Evolutionary conservation across 441 rosid genomes (phyloP), one percentile per base, ranked within the genome.

Genomic region (Biscutella auriculata): DNA sequence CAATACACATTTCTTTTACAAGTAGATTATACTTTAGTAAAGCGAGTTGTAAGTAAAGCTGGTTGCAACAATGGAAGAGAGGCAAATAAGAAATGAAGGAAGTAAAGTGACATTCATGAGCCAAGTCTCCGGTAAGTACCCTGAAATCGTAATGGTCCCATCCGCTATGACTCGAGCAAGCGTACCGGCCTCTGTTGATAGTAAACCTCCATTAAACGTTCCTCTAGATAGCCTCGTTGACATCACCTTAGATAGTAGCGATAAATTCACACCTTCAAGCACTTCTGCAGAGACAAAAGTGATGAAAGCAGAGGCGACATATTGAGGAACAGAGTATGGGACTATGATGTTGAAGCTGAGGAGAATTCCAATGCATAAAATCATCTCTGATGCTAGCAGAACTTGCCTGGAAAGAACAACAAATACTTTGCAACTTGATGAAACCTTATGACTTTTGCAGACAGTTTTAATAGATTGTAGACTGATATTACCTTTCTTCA

Each of bases 121-220:
- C 69, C 62, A 59, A 9, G 50, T 63, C 65, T 66, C 63, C 6
- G 78, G 79, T 48, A 80, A 50, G 70, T 80, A 77, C 9, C 85
- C 85, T 5, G 76, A 47, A 25, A 80, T 55, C 5, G 82, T 77
- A 53, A 77, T 77, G 4, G 85, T 80, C 57, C 77, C 80, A 61
- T 80, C 85, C 8, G 82, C 80, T 11, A 80, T 65, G 10, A 80
- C 82, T 4, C 85, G 75, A 43, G 85, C 82, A 15, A 80, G 43
- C 0, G 85, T 80, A 17, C 85, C 82, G 0, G 85, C 85, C 65
- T 80, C 85, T 12, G 82, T 80, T 0, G 85, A 80, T 21, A 80
- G 79, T 47, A 80, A 47, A 9, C 82, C 85, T 2, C 85, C 85
- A 0, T 80, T 77, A 62, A 65, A 77, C 12, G 85, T 80, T 57